A percentile compares a stretch with the other conserved stretches of the same genome.
Evolutionary conservation across 768 basidiomycete genomes (phyloP).

Genomic region (Clavaria fumosa): DNA sequence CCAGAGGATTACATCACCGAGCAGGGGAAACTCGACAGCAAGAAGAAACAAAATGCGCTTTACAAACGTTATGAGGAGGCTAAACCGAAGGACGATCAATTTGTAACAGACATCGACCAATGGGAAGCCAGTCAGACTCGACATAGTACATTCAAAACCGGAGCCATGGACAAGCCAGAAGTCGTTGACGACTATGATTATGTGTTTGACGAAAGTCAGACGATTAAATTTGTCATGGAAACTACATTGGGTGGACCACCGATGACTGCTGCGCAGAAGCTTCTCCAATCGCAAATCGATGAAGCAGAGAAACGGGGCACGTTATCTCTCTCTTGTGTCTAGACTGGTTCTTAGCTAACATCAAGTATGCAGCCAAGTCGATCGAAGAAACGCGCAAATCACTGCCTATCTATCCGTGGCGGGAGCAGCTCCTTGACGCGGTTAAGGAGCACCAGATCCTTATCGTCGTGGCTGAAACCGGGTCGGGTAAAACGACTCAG

Average conservation of each 20-base stretch:
- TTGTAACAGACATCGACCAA: conserved; percentile 92
- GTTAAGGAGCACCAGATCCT: conserved; percentile 87
- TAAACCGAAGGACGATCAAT: conserved; percentile 82
- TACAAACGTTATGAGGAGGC: conserved; percentile 94
- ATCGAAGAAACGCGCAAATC: conserved; percentile 93
- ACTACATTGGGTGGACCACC: conserved; percentile 49
- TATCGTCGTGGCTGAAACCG: conserved; percentile 96
- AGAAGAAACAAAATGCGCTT: conserved; percentile 84
- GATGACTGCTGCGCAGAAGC: conserved; percentile 73
- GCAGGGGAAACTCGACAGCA: conserved; percentile 95
- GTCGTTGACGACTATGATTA: conserved; percentile 84
- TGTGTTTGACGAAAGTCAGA: conserved; percentile 96
- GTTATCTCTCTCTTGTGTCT: conserved; percentile 12
- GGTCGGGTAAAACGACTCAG: conserved; percentile 98
- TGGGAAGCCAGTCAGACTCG: conserved; percentile 91
- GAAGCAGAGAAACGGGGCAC: conserved; percentile 81
- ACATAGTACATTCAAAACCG: conserved; percentile 79
- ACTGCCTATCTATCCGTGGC: conserved; percentile 81
- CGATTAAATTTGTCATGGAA: conserved; percentile 91
- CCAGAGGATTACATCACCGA: conserved; percentile 98
- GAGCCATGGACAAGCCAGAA: conserved; percentile 81
- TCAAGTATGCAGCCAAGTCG: conserved; percentile 40
- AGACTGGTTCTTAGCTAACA: conserved; percentile 1
- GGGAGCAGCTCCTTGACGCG: conserved; percentile 77
- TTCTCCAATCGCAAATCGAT: conserved; percentile 77